These are phyloP conservation scores for Chlamydomonas asymmetrica DNA, from an alignment of 139 green algal species.

Conservation along the genomic window DNA sequence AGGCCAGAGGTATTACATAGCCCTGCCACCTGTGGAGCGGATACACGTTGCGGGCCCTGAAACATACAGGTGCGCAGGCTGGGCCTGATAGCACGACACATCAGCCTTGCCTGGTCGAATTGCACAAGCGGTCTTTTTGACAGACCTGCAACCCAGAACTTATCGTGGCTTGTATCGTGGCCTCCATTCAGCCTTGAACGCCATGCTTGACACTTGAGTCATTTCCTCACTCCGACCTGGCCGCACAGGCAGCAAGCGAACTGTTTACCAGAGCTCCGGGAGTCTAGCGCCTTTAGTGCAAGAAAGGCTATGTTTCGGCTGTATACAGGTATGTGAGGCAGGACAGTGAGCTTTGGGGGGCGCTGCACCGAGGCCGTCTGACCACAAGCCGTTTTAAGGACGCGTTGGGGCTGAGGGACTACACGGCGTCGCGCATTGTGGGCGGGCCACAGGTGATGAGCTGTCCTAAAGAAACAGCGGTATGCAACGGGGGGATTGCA, in stretches of 20 bases:
- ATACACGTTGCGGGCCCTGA: neutral
- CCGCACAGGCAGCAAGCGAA: neutral
- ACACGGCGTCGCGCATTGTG: constrained; percentile 8
- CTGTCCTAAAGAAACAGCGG: too few relatives aligned
- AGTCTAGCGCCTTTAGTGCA: neutral
- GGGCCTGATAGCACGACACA: neutral
- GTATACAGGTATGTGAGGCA: constrained; percentile 48
- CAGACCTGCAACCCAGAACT: neutral
- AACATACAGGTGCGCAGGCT: neutral
- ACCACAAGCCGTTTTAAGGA: constrained; percentile 56
- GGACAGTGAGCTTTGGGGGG: constrained; percentile 52
- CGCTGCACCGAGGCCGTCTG: constrained; percentile 61
- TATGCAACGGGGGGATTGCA: too few relatives aligned
- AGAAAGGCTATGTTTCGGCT: too few relatives aligned
- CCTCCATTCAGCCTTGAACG: neutral
- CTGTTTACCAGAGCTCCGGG: neutral
- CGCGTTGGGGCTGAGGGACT: constrained; percentile 67
- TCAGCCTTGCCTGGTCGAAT: too few relatives aligned
- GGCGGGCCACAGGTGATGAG: constrained; percentile 21
- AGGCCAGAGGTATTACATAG: neutral
- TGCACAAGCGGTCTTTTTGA: too few relatives aligned
- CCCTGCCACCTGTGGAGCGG: neutral
- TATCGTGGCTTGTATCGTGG: neutral
- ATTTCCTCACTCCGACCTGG: neutral
- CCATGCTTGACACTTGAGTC: neutral